Conservation (phyloP, 1,139 yeast genomes). For the Saccharomyces hybrid region DNA sequence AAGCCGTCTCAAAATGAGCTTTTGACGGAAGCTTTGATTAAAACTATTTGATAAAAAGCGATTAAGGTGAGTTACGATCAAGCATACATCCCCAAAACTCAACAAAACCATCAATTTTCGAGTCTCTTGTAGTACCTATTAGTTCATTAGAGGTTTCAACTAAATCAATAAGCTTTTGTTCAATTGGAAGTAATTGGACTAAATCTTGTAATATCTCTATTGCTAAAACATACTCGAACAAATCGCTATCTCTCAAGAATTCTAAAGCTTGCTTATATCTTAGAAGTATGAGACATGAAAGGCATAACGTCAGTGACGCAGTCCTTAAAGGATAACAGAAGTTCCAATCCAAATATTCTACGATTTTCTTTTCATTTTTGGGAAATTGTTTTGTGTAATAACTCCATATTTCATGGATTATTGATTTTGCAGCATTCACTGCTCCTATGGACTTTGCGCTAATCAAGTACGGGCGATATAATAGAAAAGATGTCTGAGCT, state of each 20-base stretch:
- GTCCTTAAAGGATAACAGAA: slow-evolving; percentile 6
- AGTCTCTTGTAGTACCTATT: no score
- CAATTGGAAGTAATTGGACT: slow-evolving; percentile 5
- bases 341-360: slow-evolving; percentile 6
- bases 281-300: slow-evolving; percentile 4
- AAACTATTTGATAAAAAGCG: no score
- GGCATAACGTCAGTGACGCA: slow-evolving; percentile 5
- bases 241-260: neutral
- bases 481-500: slow-evolving; percentile 4
- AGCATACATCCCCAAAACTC: neutral
- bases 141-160: neutral
- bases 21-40: no score
- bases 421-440: slow-evolving; percentile 4
- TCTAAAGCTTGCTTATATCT: neutral
- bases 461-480: slow-evolving; percentile 4
- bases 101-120: neutral
- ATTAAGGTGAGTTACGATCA: neutral
- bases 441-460: slow-evolving; percentile 1
- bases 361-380: slow-evolving; percentile 1
- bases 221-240: slow-evolving; percentile 4
- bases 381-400: slow-evolving; percentile 4
- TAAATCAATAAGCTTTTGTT: slow-evolving; percentile 1
- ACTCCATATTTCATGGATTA: slow-evolving; percentile 6
- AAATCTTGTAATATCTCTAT: slow-evolving; percentile 4
- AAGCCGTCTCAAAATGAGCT: no score